A percentile compares a stretch with the other conserved stretches of the same genome.
Conservation (phyloP, 495 filamentous ascomycete species). For the Podospora didyma region DNA sequence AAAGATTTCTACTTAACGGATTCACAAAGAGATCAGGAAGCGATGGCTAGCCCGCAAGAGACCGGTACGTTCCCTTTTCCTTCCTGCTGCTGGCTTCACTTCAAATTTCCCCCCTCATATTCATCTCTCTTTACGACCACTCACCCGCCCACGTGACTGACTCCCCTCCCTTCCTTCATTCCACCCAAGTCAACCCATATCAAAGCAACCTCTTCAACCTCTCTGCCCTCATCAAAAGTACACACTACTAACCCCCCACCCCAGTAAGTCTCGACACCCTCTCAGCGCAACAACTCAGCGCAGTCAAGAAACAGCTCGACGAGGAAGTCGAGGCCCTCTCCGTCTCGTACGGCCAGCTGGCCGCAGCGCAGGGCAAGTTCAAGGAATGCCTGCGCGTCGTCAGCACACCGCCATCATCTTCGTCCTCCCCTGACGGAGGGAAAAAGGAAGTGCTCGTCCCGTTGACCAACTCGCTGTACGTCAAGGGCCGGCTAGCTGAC, state of each 20-base stretch:
- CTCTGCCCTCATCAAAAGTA: background rate
- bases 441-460: constrained; percentile 77
- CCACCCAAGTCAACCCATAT: too few relatives aligned
- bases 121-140: too few relatives aligned
- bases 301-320: constrained; percentile 90
- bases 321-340: constrained; percentile 93
- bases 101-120: too few relatives aligned
- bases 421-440: constrained; percentile 6
- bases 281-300: constrained; percentile 47
- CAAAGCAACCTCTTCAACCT: background rate
- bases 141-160: too few relatives aligned
- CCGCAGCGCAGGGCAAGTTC: constrained; percentile 86
- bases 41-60: too few relatives aligned
- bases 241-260: background rate
- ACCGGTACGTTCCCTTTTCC: too few relatives aligned
- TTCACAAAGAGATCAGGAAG: too few relatives aligned
- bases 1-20: too few relatives aligned
- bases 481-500: constrained; percentile 74
- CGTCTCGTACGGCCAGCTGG: constrained; percentile 80
- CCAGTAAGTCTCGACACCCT: constrained; percentile 48
- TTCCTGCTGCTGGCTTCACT: too few relatives aligned
- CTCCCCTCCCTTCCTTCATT: too few relatives aligned
- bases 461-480: constrained; percentile 88
- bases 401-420: constrained; percentile 32
- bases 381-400: constrained; percentile 79